phyloP scores from a whole-genome alignment of 257 asterid genomes.

The Oldenlandia corymbosa region DNA sequence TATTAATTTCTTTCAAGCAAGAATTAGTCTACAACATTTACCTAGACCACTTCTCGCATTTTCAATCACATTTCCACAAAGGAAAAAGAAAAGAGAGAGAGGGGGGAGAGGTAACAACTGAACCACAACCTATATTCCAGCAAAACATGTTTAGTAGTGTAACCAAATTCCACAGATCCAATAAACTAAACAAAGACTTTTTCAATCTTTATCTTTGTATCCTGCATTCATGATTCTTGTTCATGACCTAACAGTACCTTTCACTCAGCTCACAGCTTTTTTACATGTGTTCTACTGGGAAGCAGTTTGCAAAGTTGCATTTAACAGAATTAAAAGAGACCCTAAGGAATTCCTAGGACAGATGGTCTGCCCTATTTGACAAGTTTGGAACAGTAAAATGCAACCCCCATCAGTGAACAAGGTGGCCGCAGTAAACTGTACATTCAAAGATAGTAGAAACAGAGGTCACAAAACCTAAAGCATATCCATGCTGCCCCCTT shows the following conservation, averaged over 20 bases:
- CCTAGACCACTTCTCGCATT: background rate
- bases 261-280: no score
- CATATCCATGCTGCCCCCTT: background rate
- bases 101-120: no score
- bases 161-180: background rate
- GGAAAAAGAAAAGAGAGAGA: no score
- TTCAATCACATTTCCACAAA: background rate
- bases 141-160: background rate
- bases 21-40: background rate
- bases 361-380: background rate
- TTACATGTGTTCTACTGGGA: background rate
- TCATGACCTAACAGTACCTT: no score
- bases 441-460: background rate
- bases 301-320: background rate
- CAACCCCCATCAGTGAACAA: background rate
- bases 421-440: background rate
- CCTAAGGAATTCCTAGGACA: background rate
- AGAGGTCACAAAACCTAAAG: background rate
- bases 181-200: background rate
- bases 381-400: background rate
- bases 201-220: background rate
- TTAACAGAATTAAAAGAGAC: background rate
- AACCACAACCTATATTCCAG: no score
- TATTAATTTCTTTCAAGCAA: no score
- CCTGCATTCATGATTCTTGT: background rate